Evolutionary conservation across 1,284 basidiomycete species (phyloP), one percentile per base, ranked within the genome.

Genomic region (Stygiomarasmius scandens): DNA sequence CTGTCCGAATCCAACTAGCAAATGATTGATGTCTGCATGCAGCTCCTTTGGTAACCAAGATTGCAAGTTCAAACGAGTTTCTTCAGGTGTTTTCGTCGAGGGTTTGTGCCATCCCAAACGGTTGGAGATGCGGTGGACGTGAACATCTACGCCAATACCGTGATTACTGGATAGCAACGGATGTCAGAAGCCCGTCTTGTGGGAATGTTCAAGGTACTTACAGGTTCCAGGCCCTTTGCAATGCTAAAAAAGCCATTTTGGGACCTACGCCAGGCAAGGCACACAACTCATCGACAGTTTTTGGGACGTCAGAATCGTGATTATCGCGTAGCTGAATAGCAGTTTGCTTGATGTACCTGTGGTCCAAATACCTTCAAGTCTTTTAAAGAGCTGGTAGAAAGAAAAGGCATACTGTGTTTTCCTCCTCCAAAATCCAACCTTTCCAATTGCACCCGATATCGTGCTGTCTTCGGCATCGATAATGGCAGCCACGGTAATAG

Each of bases 81-180:
- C 43, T 10, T 57, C 55, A 9, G 55, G 55, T 4, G 50, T 48
- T 23, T 52, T 57, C 2, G 55, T 92, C 57, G 38, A 23, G 38
- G 83, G 85, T 54, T 85, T 84, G 71, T 97, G 94, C 96, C 96
- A 98, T 22, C 91, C 88, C 0, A 98, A 74, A 19, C 95, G 81
- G 66, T 98, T 96, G 12, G 95, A 94, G 56, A 98, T 96, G 0
- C 96, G 80, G 65, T 98, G 95, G 1, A 99, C 96, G 67, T 99
- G 95, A 0, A 94, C 90, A 66, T 98, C 96, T 0, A 98, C 96
- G 0, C 96, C 96, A 38, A 99, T 97, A 0, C 96, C 96, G n/a
- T 84, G 80, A 65, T 97, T 96, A 48, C 93, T 93, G 64, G 19
- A 56, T 16, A 2, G 3, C 2, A 27, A 2, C 29, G 32, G 34